phyloP scores from a whole-genome alignment of 148 eudicot species.

The Dysphania ambrosioides region DNA sequence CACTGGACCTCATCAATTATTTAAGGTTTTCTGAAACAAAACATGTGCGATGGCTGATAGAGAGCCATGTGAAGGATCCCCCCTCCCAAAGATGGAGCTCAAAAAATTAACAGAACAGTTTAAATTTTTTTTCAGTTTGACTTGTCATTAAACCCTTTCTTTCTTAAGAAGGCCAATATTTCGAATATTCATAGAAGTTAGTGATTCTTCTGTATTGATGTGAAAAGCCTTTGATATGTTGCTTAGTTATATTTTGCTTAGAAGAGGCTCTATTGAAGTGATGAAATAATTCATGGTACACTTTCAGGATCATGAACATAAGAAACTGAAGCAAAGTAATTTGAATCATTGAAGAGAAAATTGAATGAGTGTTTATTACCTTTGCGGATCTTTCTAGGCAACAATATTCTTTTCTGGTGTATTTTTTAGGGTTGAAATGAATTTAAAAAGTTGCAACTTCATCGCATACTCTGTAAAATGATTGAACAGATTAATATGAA shows the following conservation, averaged over 20 bases:
- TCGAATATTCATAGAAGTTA: background rate
- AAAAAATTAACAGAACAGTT: background rate
- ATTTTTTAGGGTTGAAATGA: background rate
- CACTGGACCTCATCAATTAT: background rate
- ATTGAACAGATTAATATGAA: background rate
- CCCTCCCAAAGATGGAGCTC: background rate
- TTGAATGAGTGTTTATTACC: background rate
- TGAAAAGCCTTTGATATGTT: background rate
- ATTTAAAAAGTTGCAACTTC: background rate
- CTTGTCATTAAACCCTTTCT: background rate
- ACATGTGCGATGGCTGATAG: background rate
- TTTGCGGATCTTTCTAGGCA: background rate
- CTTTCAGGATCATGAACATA: background rate
- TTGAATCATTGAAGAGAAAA: background rate
- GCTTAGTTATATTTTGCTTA: background rate
- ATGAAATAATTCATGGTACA: background rate
- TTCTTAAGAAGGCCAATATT: background rate
- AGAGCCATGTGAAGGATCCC: background rate
- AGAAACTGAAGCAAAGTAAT: background rate
- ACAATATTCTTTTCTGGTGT: background rate
- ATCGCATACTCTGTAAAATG: background rate
- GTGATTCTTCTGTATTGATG: background rate
- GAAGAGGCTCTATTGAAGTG: background rate
- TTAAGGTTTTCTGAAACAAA: background rate
- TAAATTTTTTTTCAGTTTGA: background rate